These are phyloP conservation scores for Fraxinus ornus DNA, from an alignment of 305 asterid genomes.

Conservation along the genomic window DNA sequence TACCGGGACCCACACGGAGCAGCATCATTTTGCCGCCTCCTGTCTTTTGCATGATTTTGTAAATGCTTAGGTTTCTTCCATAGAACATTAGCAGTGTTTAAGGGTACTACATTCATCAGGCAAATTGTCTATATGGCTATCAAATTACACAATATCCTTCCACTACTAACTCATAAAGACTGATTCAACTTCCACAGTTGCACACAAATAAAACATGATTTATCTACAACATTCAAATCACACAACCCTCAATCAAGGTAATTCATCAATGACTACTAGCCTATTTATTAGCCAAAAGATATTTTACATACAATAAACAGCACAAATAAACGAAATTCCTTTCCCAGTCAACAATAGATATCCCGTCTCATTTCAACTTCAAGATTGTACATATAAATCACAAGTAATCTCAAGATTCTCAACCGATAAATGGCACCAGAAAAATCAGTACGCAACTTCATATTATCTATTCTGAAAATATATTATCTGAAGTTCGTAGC, in stretches of 20 bases:
- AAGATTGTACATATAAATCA: not conserved
- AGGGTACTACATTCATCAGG: not conserved
- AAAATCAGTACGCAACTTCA: not conserved
- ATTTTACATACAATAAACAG: not conserved
- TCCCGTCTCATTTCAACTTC: not conserved
- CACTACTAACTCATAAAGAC: not conserved
- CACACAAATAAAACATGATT: not conserved
- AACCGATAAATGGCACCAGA: not conserved
- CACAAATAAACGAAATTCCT: not conserved
- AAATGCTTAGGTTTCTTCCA: not conserved
- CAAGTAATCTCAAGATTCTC: not conserved
- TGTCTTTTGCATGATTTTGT: conserved; percentile 51
- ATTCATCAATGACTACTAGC: not conserved
- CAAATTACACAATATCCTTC: not conserved
- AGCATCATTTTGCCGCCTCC: conserved; percentile 45
- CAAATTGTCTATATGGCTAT: not conserved
- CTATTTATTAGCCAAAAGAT: not conserved
- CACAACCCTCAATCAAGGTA: not conserved
- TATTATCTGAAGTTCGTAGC: not conserved
- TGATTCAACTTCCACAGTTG: not conserved
- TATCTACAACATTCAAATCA: not conserved
- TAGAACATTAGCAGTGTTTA: not conserved
- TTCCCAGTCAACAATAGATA: not conserved
- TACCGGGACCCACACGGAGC: conserved; percentile 53
- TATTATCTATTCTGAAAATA: not conserved